Percentiles rank a stretch among this genome's conserved stretches.
Conservation (phyloP, 2,329 filamentous ascomycete genomes). For the Xenoacremonium recifei region DNA sequence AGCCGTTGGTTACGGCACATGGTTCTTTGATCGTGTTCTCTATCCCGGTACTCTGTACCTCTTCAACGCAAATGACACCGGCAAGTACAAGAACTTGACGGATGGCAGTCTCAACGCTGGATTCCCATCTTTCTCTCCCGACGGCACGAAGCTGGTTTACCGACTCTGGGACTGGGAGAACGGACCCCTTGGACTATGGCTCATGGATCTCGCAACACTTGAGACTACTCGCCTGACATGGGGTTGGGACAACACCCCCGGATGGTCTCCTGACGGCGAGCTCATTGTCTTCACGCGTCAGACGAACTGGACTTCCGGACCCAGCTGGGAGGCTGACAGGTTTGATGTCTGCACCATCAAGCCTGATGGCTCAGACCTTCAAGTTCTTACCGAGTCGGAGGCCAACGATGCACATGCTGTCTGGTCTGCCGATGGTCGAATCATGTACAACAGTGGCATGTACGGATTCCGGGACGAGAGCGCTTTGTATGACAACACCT, state of each 20-base stretch:
- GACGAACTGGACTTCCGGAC: constrained; percentile 7
- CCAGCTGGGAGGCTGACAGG: constrained; percentile 5
- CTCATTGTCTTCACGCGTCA: constrained; percentile 8
- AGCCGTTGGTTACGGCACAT: constrained; percentile 5
- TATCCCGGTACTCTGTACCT: constrained; percentile 4
- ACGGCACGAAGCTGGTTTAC: constrained; percentile 5
- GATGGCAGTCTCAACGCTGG: constrained; percentile 4
- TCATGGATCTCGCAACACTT: constrained; percentile 5
- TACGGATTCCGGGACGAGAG: constrained; percentile 8
- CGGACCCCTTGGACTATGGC: constrained; percentile 3
- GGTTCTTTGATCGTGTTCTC: constrained; percentile 4
- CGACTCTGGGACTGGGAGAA: constrained; percentile 9
- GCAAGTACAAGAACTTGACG: neutral
- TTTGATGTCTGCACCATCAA: constrained; percentile 7
- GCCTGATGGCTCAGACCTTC: constrained; percentile 3
- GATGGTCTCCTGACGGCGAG: constrained; percentile 7
- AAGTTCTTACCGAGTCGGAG: constrained; percentile 4
- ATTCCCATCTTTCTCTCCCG: constrained; percentile 6
- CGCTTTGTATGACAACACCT: constrained; percentile 5
- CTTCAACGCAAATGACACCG: constrained; percentile 1
- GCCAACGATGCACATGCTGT: constrained; percentile 7
- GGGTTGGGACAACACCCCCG: constrained; percentile 6
- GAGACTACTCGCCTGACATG: too few relatives aligned
- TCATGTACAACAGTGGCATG: constrained; percentile 8
- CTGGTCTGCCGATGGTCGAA: constrained; percentile 5